Base-by-base conservation (phyloP, 202 grass and related monocot genomes). In the Panicum virgatum region DNA sequence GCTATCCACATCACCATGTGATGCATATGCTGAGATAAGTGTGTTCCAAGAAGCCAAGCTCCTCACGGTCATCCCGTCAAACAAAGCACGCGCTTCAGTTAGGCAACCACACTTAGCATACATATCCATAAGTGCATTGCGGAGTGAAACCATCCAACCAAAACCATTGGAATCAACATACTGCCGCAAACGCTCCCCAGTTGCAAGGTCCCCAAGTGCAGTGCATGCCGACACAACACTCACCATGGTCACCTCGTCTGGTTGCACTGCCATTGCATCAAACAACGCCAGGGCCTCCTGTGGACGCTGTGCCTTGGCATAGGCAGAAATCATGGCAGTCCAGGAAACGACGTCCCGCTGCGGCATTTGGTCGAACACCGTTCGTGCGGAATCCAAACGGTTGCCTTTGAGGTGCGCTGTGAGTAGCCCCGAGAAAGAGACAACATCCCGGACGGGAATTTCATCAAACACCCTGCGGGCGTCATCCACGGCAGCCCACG, bases 221-320 rank as follows among this genome's bases (percentile, higher is more conserved):
- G 87, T 74, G 77, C 91, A 93, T 3, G 91, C 87, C 0, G 87
- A 89, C 44, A 93, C 88, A 43, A 85, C 88, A 37, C 87, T 86
- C 7, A 93, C 61, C 91, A 93, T 90, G 52, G 87, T 85, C 46
- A 90, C 87, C 82, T 93, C 91, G 39, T 93, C 91, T 34, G 91
- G 87, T 10, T 83, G 81, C 73, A 89, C 19, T 0, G 87, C 80
- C 84, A 92, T 89, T 9, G 67, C 59, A 72, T 86, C 71, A 53
- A 87, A 92, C 65, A 92, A 75, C n/a, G 81, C 76, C 71, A 92
- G 26, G 12, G 90, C 90, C 48, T 89, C 80, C 66, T 47, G 27
- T 3, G 84, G 83, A 40, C 82, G 68, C 12, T 27, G 45, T 10
- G 74, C 74, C 53, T 34, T 76, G 5, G 78, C 52, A 23, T 93